Percentiles rank a stretch among this genome's conserved stretches.
These are phyloP conservation scores for Cicer judaicum DNA, from an alignment of 306 rosid species.

Conservation along the genomic window DNA sequence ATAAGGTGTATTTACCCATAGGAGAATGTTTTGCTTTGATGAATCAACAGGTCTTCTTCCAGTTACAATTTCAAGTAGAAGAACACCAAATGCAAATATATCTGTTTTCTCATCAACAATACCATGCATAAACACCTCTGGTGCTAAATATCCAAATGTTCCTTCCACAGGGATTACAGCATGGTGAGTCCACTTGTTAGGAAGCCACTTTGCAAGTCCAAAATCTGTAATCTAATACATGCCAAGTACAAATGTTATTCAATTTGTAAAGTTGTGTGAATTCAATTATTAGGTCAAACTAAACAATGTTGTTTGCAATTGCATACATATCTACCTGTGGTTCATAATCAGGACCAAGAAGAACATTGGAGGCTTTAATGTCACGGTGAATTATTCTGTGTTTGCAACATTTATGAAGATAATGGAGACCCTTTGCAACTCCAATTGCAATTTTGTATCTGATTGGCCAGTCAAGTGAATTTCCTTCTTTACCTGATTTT, in stretches of 20 bases:
- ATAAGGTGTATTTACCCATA: constrained; percentile 66
- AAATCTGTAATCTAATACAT: constrained; percentile 78
- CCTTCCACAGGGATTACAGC: constrained; percentile 94
- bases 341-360: constrained; percentile 91
- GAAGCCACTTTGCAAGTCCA: constrained; percentile 99
- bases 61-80: constrained; percentile 83
- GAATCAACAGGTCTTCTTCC: constrained; percentile 93
- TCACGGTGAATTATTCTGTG: constrained; percentile 92
- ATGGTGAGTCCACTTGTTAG: constrained; percentile 96
- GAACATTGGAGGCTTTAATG: constrained; percentile 93
- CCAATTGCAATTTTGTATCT: constrained; percentile 87
- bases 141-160: constrained; percentile 93
- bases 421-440: constrained; percentile 88
- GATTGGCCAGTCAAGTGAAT: constrained; percentile 70
- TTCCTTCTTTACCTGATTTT: constrained; percentile 61
- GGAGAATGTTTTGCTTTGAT: constrained; percentile 77
- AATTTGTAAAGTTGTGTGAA: too few relatives aligned
- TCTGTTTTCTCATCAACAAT: constrained; percentile 93
- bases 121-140: constrained; percentile 95
- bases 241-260: not conserved
- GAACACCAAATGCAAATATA: constrained; percentile 81
- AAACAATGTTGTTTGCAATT: not conserved
- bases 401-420: constrained; percentile 89
- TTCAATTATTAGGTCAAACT: not conserved
- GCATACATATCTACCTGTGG: constrained; percentile 65